These are phyloP conservation scores for Starmera pachycereana DNA, from an alignment of 805 yeast species.

Conservation along the genomic window DNA sequence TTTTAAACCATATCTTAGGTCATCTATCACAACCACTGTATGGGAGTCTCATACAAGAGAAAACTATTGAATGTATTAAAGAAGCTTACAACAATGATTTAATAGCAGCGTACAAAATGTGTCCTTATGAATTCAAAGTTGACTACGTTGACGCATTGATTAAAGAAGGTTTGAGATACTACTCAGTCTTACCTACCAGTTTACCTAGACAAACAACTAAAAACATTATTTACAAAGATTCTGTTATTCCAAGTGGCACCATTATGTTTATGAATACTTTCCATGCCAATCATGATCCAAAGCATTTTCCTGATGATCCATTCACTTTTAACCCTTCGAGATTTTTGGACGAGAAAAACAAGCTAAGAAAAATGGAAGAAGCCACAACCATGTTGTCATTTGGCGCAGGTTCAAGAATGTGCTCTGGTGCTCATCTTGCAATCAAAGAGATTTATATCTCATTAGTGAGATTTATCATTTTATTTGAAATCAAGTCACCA, in stretches of 20 bases:
- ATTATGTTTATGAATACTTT: conserved; percentile 55
- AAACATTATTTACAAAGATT: conserved; percentile 29
- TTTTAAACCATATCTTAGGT: conserved; percentile 49
- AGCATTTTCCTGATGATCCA: conserved; percentile 30
- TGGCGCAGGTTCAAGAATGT: conserved; percentile 67
- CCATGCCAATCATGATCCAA: conserved; percentile 58
- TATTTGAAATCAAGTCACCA: conserved; percentile 40
- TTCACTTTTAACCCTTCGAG: conserved; percentile 41
- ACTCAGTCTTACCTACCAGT: conserved; percentile 57
- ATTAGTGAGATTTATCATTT: conserved; percentile 39
- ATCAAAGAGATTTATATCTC: conserved; percentile 53
- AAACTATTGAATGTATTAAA: conserved; percentile 32
- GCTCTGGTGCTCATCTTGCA: conserved; percentile 60
- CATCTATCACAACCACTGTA: conserved; percentile 37
- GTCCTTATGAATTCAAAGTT: conserved; percentile 25
- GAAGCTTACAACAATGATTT: conserved; percentile 19
- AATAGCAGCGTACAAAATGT: conserved; percentile 25
- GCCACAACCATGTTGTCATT: conserved; percentile 35
- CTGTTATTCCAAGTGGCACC: conserved; percentile 45
- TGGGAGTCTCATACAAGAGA: conserved; percentile 31
- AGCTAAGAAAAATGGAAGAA: conserved; percentile 5
- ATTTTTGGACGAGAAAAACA: conserved; percentile 29
- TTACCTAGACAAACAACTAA: conserved; percentile 54
- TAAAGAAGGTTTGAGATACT: conserved; percentile 50
- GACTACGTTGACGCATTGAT: conserved; percentile 47